These are phyloP conservation scores for Apostasia ramifera DNA, from an alignment of 106 monocot genomes.

Conservation along the genomic window DNA sequence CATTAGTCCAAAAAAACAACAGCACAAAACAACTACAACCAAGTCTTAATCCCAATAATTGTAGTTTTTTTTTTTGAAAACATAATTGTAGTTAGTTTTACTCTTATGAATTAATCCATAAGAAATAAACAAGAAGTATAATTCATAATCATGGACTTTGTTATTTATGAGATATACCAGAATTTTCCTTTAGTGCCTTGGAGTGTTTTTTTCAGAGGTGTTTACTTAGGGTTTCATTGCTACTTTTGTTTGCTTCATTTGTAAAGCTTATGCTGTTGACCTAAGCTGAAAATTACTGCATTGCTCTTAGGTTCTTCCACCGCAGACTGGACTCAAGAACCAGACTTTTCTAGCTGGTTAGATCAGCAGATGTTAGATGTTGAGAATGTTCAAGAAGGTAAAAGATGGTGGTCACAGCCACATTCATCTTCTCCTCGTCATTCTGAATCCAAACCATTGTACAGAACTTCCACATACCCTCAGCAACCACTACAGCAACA, in stretches of 20 bases:
- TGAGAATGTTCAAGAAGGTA: slow-evolving; percentile 52
- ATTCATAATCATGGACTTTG: not conserved
- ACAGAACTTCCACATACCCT: slow-evolving; percentile 80
- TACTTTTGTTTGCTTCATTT: not conserved
- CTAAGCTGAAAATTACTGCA: not conserved
- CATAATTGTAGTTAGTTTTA: too few species aligned
- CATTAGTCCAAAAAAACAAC: too few species aligned
- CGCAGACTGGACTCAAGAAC: slow-evolving; percentile 52
- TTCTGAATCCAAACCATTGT: slow-evolving; percentile 44
- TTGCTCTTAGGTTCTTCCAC: slow-evolving; percentile 42
- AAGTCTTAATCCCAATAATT: too few species aligned
- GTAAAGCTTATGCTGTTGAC: not conserved
- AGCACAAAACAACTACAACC: too few species aligned
- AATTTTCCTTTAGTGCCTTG: not conserved
- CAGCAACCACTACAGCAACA: slow-evolving; percentile 30
- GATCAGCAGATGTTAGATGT: slow-evolving; percentile 52
- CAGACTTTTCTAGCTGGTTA: slow-evolving; percentile 43
- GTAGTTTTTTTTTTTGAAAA: too few species aligned
- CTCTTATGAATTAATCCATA: too few species aligned
- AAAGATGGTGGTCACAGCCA: slow-evolving; percentile 78
- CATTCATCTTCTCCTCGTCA: slow-evolving; percentile 22
- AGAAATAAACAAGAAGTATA: not conserved
- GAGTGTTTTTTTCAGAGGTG: not conserved
- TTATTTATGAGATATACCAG: not conserved
- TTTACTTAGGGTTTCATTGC: not conserved